Evolutionary conservation across 1,139 yeast species (phyloP), one percentile per base, ranked within the genome.

Genomic region (Barnettozyma hawaiiensis): DNA sequence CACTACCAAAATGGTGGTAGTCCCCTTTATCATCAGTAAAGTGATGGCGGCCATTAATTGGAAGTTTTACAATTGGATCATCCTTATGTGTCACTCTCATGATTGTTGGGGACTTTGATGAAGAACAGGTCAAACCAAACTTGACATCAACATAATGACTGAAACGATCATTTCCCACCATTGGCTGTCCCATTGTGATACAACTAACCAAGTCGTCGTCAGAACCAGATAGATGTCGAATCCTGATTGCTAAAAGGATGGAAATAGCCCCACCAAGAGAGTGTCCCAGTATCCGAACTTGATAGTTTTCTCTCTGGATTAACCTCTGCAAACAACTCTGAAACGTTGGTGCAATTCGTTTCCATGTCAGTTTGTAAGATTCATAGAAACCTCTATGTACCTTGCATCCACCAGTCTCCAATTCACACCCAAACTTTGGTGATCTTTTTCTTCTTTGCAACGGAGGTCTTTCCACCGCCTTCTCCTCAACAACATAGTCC

Each of bases 191-290:
- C 74, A 74, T 68, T 0, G 35, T 53, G 3, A 73, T 63, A 35
- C 73, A 53, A 0, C 64, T 55, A 23, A 71, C 31, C 22, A 27
- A 15, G 1, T 62, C 58, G 1, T 62, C 58, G 2, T 22, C 22
- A 9, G 37, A 31, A 41, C 55, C 63, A 0, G 72, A 71, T 35
- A 63, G 47, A 46, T 66, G 72, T 15, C 66, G 53, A 39, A 65
- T 64, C 44, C 68, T 67, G 19, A 73, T 54, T 0, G 70, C 67
- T 12, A 73, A 50, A 2, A 75, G 52, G 3, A 70, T 50, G 0
- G 73, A 71, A 9, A 74, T 62, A 3, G 77, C 67, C 7, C 79
- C 80, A 1, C 80, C 80, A 48, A 74, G 50, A 1, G 79, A 74
- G 51, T 75, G 80, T 1, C 80, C 80, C 51, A 73, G 53, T 7